A percentile compares a stretch with the other conserved stretches of the same genome.
Evolutionary conservation across 345 rosid genomes (phyloP).

Genomic region (Lagerstroemia speciosa): DNA sequence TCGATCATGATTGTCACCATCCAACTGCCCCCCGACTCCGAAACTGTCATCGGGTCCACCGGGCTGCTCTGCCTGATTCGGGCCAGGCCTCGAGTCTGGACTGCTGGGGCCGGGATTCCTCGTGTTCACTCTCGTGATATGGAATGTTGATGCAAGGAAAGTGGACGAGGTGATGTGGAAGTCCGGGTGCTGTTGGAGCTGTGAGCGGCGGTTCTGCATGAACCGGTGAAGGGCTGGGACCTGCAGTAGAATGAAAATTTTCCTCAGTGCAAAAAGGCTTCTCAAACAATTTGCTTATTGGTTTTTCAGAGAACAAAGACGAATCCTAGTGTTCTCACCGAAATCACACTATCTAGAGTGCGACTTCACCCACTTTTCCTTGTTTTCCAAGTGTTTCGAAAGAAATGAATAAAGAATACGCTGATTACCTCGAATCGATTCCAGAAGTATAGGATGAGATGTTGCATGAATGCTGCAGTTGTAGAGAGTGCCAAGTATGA

Average conservation of each 20-base stretch:
- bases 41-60: conserved; percentile 21
- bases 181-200: conserved; percentile 83
- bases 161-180: conserved; percentile 95
- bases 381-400: neutral
- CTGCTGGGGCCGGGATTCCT: conserved; percentile 46
- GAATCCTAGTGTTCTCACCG: neutral
- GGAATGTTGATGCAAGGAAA: conserved; percentile 86
- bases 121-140: conserved; percentile 74
- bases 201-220: conserved; percentile 68
- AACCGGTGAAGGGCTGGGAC: conserved; percentile 91
- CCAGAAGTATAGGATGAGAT: conserved; percentile 94
- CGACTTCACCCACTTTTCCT: too few species aligned
- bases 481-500: conserved; percentile 89
- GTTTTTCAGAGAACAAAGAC: neutral
- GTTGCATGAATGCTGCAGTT: conserved; percentile 93
- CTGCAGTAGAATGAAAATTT: conserved; percentile 18
- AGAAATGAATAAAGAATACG: neutral
- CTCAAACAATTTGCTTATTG: neutral
- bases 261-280: neutral
- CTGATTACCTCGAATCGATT: conserved; percentile 84
- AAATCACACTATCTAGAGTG: neutral
- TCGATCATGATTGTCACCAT: conserved; percentile 32
- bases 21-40: conserved; percentile 21
- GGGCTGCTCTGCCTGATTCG: conserved; percentile 26
- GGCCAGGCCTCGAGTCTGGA: conserved; percentile 38